A percentile compares a stretch with the other conserved stretches of the same genome.
Conservation (phyloP, 1,284 basidiomycete genomes). For the Coniophora puteana region DNA sequence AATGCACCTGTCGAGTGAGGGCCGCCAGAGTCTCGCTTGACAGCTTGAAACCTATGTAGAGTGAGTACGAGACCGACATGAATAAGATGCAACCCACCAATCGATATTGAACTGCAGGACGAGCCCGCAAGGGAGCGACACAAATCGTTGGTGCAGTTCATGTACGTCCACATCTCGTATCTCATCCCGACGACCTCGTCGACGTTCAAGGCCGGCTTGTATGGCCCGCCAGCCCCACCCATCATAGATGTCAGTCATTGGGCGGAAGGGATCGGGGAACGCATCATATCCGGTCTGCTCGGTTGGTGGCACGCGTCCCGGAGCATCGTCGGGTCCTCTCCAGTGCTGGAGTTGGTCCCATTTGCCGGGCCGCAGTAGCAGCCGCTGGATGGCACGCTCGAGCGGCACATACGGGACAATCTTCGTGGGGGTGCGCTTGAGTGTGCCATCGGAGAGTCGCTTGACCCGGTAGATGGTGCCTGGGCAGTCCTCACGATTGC, state of each 20-base stretch:
- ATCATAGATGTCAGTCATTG: background rate
- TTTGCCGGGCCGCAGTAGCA: background rate
- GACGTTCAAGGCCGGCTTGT: background rate
- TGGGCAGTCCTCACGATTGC: background rate
- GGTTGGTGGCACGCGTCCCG: background rate
- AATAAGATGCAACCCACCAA: no score
- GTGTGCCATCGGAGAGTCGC: background rate
- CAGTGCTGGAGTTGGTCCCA: constrained; percentile 3
- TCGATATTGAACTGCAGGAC: background rate
- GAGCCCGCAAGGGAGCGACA: constrained; percentile 1
- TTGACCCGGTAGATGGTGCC: background rate
- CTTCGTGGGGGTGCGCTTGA: constrained; percentile 1
- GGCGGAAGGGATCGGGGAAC: background rate
- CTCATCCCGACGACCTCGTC: no score
- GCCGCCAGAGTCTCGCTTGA: background rate
- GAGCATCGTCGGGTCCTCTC: background rate
- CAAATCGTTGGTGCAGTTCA: constrained; percentile 4
- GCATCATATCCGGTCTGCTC: background rate
- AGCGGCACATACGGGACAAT: constrained; percentile 1
- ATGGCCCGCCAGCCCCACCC: background rate
- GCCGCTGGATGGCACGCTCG: background rate
- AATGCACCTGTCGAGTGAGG: background rate
- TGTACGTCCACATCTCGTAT: background rate
- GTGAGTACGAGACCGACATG: no score
- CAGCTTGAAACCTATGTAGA: constrained; percentile 1